These are phyloP conservation scores for Liriodendron chinense DNA, from an alignment of 164 flowering plant species.

Conservation along the genomic window DNA sequence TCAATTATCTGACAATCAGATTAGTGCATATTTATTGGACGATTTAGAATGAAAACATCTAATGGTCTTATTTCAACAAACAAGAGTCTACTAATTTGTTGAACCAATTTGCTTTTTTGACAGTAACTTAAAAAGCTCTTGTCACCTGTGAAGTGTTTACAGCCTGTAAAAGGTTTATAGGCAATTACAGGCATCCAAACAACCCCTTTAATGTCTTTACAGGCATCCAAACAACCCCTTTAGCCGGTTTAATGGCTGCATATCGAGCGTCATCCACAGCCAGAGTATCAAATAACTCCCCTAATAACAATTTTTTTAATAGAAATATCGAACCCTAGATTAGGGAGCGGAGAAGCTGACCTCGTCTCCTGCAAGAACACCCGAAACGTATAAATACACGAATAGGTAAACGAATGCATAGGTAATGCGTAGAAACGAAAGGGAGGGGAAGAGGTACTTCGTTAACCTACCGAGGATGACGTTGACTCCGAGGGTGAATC, in stretches of 20 bases:
- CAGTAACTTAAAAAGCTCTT: no score
- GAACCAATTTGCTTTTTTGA: no score
- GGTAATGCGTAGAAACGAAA: neutral
- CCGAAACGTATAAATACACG: neutral
- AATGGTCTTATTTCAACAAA: no score
- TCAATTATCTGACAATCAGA: no score
- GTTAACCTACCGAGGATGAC: slow-evolving; percentile 66
- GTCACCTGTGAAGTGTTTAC: no score
- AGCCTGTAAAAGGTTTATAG: no score
- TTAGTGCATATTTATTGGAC: no score
- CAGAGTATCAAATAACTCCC: neutral
- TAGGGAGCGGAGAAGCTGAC: slow-evolving; percentile 26
- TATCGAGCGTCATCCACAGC: neutral
- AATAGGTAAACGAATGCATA: neutral
- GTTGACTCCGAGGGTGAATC: slow-evolving; percentile 71
- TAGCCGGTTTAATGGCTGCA: neutral
- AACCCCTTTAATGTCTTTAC: no score
- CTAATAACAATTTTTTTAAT: neutral
- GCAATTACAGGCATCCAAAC: neutral
- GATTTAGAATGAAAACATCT: no score
- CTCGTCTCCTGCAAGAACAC: slow-evolving; percentile 79
- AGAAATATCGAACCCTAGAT: slow-evolving; percentile 8
- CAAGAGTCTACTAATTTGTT: no score
- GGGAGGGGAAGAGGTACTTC: neutral
- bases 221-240: neutral